These are phyloP conservation scores for Collybia sordida DNA, from an alignment of 768 basidiomycete species.

Conservation along the genomic window DNA sequence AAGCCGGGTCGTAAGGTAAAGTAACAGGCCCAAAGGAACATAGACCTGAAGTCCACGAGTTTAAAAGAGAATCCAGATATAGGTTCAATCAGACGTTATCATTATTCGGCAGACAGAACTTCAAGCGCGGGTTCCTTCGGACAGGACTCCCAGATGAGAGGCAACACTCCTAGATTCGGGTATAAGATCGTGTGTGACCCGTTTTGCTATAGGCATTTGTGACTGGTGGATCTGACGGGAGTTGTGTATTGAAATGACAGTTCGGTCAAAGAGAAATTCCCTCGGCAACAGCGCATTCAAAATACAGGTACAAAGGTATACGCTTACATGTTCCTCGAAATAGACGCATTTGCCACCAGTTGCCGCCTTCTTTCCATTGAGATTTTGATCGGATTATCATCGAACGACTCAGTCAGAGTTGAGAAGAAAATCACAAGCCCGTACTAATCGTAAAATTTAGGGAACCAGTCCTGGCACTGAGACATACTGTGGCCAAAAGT, in stretches of 20 bases:
- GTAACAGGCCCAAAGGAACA: constrained; percentile 27
- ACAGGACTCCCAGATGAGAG: constrained; percentile 18
- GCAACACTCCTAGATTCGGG: constrained; percentile 26
- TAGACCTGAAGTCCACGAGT: constrained; percentile 24
- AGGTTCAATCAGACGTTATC: constrained; percentile 29
- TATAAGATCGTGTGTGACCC: constrained; percentile 25
- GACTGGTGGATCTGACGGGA: constrained; percentile 17
- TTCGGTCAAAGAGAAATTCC: constrained; percentile 21
- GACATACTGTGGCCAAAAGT: too few relatives aligned
- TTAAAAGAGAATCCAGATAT: constrained; percentile 35
- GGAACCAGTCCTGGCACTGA: too few relatives aligned
- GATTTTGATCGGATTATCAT: constrained; percentile 30
- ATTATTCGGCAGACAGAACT: constrained; percentile 29
- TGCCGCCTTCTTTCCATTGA: constrained; percentile 27
- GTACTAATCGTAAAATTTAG: too few relatives aligned
- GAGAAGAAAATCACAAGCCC: constrained; percentile 10
- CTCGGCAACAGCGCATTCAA: constrained; percentile 17
- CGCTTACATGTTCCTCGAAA: constrained; percentile 19
- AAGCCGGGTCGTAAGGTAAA: constrained; percentile 34
- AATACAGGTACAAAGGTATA: constrained; percentile 20
- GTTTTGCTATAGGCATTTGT: constrained; percentile 25
- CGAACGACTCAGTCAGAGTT: constrained; percentile 14
- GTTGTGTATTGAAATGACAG: constrained; percentile 18
- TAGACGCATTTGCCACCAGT: constrained; percentile 14
- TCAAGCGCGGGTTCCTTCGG: constrained; percentile 22